Base-by-base conservation (phyloP, 805 yeast genomes). In the Ogataea methanolica region DNA sequence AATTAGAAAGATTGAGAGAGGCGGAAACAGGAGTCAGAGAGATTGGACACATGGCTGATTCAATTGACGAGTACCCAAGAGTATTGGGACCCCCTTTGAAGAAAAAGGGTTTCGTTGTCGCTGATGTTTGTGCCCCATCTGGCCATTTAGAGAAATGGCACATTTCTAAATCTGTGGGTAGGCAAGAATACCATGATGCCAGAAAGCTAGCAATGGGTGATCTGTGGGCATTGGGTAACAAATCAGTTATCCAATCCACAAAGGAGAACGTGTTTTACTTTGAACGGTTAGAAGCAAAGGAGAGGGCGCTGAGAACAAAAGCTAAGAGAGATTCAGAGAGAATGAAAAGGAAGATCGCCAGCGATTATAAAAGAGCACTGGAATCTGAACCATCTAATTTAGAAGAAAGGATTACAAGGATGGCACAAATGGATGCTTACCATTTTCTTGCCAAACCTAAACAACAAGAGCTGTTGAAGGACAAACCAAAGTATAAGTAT, bases 61-160 rank as follows among this genome's bases (percentile, higher is more conserved):
- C 51, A 12, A 53, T 61, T 14, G 66, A 60, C 35, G 72, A 75
- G 35, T 82, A 90, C 83, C 91, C 96, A 0, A 74, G 98, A 50
- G 78, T 87, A 12, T 68, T 90, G 46, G 73, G 75, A 34, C 76
- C 75, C 19, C 98, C 98, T 2, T 55, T 76, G 59, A 88, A 89
- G 60, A 76, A 85, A 42, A 87, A 88, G 61, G 88, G 90, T 3
- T 95, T 90, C 67, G 94, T 92, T 16, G 71, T 80, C 22, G 73
- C 91, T 63, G 86, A 82, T 53, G 76, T 90, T 2, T 89, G 97
- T 71, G 80, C 88, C 0, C 78, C 91, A 0, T 75, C 83, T 14
- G 97, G 97, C 1, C 75, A 77, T 41, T 66, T 92, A 39, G 97
- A 92, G 66, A 81, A 83, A 49, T 90, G 97, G 96, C 83, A 83